phyloP scores from a whole-genome alignment of 2,329 filamentous ascomycete species.

The Fusarium cicatricum region DNA sequence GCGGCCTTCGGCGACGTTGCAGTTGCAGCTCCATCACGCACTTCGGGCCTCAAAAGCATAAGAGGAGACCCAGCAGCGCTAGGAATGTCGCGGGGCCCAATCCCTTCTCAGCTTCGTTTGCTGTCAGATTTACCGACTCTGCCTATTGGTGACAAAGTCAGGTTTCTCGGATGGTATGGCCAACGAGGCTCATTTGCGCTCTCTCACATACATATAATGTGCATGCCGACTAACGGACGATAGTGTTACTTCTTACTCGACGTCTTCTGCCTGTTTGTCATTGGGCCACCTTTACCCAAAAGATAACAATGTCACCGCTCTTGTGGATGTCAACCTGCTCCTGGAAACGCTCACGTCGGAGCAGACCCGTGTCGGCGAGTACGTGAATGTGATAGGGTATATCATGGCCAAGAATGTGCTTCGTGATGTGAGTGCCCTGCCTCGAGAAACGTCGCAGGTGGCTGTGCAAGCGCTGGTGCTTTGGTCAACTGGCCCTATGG shows the following conservation, averaged over 20 bases:
- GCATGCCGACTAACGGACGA: constrained; percentile 39
- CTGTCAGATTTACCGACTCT: constrained; percentile 65
- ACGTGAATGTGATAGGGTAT: constrained; percentile 91
- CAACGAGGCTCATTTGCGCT: constrained; percentile 5
- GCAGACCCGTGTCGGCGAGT: constrained; percentile 76
- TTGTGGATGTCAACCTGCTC: constrained; percentile 76
- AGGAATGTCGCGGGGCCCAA: constrained; percentile 65
- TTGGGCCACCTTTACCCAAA: constrained; percentile 73
- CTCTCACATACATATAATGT: constrained; percentile 17
- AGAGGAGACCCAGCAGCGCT: constrained; percentile 5
- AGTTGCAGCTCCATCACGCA: constrained; percentile 30
- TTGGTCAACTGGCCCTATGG: constrained; percentile 78
- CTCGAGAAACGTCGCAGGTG: constrained; percentile 40
- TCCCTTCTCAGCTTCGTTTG: constrained; percentile 71
- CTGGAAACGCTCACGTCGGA: constrained; percentile 70
- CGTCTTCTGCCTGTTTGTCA: constrained; percentile 65
- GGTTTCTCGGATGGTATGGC: constrained; percentile 89
- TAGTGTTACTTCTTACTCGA: constrained; percentile 62
- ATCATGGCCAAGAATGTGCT: constrained; percentile 52
- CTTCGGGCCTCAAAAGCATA: constrained; percentile 28
- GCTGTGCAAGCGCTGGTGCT: constrained; percentile 78
- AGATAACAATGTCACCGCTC: constrained; percentile 55
- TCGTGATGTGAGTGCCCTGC: constrained; percentile 11
- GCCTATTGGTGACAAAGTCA: constrained; percentile 76
- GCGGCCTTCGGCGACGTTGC: constrained; percentile 27